Base-by-base conservation (phyloP, 257 asterid species). In the Ehretia macrophylla region DNA sequence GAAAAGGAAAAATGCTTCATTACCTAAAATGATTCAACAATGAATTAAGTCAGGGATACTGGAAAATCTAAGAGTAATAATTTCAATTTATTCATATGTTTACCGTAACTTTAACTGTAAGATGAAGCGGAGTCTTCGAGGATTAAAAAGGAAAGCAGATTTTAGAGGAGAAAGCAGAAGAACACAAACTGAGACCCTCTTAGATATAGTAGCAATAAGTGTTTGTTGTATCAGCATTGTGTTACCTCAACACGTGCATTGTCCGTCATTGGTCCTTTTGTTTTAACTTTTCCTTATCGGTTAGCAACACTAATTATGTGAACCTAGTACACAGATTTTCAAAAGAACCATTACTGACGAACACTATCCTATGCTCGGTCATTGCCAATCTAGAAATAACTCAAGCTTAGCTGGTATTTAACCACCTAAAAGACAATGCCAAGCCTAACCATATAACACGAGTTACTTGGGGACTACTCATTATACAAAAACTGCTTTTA, bases 111-210 rank as follows among this genome's bases (percentile, higher is more conserved):
- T 14, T 23, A 37, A 13, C 21, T 13, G 12, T 32, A 59, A 39
- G n/a, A 37, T n/a, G 27, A 27, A 22, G 46, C 42, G 42, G 44
- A 60, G 55, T 19, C 52, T 51, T 19, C 51, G 38, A 52, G 32
- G 59, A 71, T 5, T 18, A 66, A 65, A 71, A 37, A 21, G 61
- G 59, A 60, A 66, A 63, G 61, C 18, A 17, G 47, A 17, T 49
- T 37, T 37, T 17, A 63, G 27, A 13, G 21, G 61, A 14, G 38
- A 10, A 22, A 17, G 57, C 45, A 10, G 20, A 51, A 5, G 23
- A 53, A 61, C 21, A 27, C 23, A 38, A 48, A 14, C 1, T 55
- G 58, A 38, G 37, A 16, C 19, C 22, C 57, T 53, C 59, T 52
- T 47, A 47, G n/a, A n/a, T n/a, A n/a, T n/a, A n/a, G n/a, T n/a